Base-by-base conservation (phyloP, 2,329 filamentous ascomycete species). In the Rutstroemia sp. region DNA sequence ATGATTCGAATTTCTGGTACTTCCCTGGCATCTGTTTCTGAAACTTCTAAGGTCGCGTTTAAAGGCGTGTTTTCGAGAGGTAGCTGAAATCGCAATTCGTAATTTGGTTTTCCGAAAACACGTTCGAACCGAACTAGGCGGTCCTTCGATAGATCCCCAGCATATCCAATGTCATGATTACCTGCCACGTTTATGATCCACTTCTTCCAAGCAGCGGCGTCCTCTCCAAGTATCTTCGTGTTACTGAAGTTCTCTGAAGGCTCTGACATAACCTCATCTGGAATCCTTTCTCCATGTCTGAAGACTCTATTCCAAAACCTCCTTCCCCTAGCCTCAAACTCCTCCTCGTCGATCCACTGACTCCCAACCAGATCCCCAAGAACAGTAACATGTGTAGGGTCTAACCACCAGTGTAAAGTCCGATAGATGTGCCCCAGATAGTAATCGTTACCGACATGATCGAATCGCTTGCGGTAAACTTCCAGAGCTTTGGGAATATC, bases 91-190 rank as follows among this genome's bases (percentile, higher is more conserved):
- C 86, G 82, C 10, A 95, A 79, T 67, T 95, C 91, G 79, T 95
- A 99, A 70, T 97, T 95, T 17, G 88, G 83, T 61, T 84, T 88
- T 56, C 94, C 94, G 73, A 95, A 99, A 1, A 81, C 80, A 21
- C 79, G 78, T 72, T 96, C 91, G 68, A 97, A 99, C 1, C 94
- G 82, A 27, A 82, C 76, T 54, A 96, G 77, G 3, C 91, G 83
- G 59, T 83, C 78, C n/a, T 78, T 73, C 42, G 87, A 90, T 59
- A 97, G 79, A 70, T 99, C 94, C 3, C 94, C 94, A 0, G 92
- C 90, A 69, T 99, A 99, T 37, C 94, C 94, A 67, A 99, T 86
- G 70, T 99, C 94, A 69, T 99, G 94, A 68, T 99, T 99, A 1
- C 94, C 94, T 0, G 85, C 91, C 25, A 97, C 83, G 64, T 96